Percentiles rank a stretch among this genome's conserved stretches.
Evolutionary conservation across 73 alveolate species (phyloP).

Genomic region (Paramecium octaurelia): DNA sequence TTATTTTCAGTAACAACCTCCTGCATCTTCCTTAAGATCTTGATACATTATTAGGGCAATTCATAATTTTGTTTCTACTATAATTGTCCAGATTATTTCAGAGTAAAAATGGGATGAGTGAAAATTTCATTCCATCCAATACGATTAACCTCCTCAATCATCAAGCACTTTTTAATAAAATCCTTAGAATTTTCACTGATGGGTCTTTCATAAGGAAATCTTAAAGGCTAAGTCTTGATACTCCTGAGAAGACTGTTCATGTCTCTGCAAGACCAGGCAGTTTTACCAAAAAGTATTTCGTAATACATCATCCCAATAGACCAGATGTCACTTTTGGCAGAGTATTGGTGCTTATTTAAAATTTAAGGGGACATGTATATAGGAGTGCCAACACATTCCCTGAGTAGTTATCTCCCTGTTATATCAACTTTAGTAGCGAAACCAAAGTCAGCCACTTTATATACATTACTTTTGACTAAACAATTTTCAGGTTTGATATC

Average conservation of each 20-base stretch:
- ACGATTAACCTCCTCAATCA: conserved; percentile 37
- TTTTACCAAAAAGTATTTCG: conserved; percentile 59
- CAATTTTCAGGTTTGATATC: conserved; percentile 75
- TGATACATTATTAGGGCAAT: background rate
- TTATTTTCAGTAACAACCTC: conserved; percentile 31
- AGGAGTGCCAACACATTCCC: conserved; percentile 65
- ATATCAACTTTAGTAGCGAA: conserved; percentile 59
- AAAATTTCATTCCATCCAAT: conserved; percentile 56
- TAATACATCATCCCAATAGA: conserved; percentile 65
- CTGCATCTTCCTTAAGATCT: conserved; percentile 22
- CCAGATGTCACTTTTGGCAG: conserved; percentile 63
- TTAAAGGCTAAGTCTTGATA: conserved; percentile 32
- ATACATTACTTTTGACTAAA: conserved; percentile 50
- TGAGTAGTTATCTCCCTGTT: conserved; percentile 22
- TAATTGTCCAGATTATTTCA: background rate
- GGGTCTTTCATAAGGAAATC: conserved; percentile 62
- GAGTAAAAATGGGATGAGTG: conserved; percentile 11
- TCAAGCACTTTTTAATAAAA: conserved; percentile 25
- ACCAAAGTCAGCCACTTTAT: conserved; percentile 64
- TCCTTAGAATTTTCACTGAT: conserved; percentile 10
- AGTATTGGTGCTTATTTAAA: conserved; percentile 3
- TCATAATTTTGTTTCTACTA: background rate
- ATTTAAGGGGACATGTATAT: conserved; percentile 57
- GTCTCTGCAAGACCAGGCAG: conserved; percentile 63
- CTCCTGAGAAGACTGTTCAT: conserved; percentile 39